Evolutionary conservation across 495 filamentous ascomycete genomes (phyloP), one percentile per base, ranked within the genome.

Genomic region (Xylaria flabelliformis): DNA sequence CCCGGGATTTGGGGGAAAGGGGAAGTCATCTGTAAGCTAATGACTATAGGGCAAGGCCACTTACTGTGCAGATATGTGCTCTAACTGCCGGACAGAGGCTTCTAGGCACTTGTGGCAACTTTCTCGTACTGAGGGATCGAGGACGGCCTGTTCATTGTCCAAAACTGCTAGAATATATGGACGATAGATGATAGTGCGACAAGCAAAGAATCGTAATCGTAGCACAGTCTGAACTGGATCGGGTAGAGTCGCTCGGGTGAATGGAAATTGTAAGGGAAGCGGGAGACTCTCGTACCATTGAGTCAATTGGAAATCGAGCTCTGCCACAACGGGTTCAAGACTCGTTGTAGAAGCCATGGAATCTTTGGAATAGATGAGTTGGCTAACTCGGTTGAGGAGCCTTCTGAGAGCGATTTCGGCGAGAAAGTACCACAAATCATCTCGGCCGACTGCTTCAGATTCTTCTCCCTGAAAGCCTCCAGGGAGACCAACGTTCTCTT

Each of bases 221-320:
- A 94, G 80, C 59, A 94, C 93, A 26, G 92, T 94, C 80, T 95
- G 93, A 44, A 94, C 88, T 24, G 91, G 88, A 77, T 94, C 90
- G 70, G 88, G 84, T 34, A 92, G 83, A 71, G 90, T 87, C 3
- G 86, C 78, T 58, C 88, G 83, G 53, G 86, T 88, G 74, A 91
- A 90, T 36, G 92, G 93, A 78, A 94, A 94, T 74, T 92, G 91
- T 64, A 95, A 85, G 10, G 92, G 86, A 63, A 88, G 77, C 12
- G 92, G 93, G 44, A 94, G 84, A 75, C 87, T 90, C 73, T 93
- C 91, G 80, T 95, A 94, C 92, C 92, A 95, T 76, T 95, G 92
- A 39, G 90, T 91, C 50, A 94, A 85, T 78, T 94, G 92, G 82
- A 89, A 94, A 79, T 94, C 91, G 44, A 95, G 87, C 80, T 95